Conservation (phyloP, 2,329 filamentous ascomycete genomes). For the Thelonectria discophora region DNA sequence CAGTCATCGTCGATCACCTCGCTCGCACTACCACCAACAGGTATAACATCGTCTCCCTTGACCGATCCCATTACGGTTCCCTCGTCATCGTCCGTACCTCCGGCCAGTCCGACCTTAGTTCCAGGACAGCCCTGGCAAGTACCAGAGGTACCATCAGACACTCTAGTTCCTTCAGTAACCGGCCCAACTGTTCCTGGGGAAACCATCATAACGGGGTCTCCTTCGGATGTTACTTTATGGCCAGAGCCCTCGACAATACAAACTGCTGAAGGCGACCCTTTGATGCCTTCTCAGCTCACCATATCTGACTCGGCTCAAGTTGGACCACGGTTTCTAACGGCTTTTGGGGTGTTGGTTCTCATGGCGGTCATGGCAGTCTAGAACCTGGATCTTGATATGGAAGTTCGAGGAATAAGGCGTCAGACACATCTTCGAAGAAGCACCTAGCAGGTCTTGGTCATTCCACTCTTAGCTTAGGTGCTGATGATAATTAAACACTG, state of each 20-base stretch:
- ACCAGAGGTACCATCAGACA: background rate
- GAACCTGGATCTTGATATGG: background rate
- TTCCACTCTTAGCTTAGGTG: background rate
- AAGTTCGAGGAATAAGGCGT: background rate
- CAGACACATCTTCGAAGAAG: background rate
- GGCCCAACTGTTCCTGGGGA: background rate
- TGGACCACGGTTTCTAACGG: constrained; percentile 33
- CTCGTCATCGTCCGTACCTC: background rate
- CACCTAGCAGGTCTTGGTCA: background rate
- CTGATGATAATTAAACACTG: background rate
- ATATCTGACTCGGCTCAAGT: constrained; percentile 41
- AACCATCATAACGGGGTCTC: background rate
- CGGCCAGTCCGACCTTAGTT: background rate
- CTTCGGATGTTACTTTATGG: constrained; percentile 3
- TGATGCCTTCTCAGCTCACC: constrained; percentile 41
- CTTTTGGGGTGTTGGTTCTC: constrained; percentile 37
- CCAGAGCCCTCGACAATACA: constrained; percentile 33
- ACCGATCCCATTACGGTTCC: background rate
- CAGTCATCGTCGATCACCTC: background rate
- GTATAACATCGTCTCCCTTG: background rate
- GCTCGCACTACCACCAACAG: background rate
- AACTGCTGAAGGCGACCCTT: constrained; percentile 31
- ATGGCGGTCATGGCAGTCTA: constrained; percentile 36
- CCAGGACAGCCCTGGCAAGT: background rate
- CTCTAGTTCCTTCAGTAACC: background rate